phyloP scores from a whole-genome alignment of 2,329 filamentous ascomycete species.

The Ophiostoma quercus region DNA sequence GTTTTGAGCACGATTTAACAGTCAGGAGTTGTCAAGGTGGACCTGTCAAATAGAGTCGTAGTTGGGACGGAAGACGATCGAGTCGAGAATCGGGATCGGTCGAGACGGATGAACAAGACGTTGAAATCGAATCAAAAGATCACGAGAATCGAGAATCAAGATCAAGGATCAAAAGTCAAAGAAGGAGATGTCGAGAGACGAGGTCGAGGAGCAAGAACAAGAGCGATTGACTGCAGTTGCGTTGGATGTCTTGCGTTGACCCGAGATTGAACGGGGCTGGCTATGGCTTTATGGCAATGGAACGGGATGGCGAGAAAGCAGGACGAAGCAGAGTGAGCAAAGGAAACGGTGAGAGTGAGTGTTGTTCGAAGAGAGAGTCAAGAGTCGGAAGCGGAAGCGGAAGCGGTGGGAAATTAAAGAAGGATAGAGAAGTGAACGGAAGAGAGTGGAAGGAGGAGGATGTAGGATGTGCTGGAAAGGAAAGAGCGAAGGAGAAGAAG shows the following conservation, averaged over 20 bases:
- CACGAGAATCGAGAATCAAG: neutral
- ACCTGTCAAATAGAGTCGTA: neutral
- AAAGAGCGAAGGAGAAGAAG: slow-evolving; percentile 29
- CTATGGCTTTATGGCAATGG: slow-evolving; percentile 1
- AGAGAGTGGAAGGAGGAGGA: slow-evolving; percentile 16
- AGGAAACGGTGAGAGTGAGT: slow-evolving; percentile 31
- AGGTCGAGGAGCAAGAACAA: slow-evolving; percentile 4
- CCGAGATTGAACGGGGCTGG: slow-evolving; percentile 8
- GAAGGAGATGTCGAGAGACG: neutral
- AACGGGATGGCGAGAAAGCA: neutral
- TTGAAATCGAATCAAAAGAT: neutral
- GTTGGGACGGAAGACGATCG: neutral
- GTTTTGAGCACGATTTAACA: neutral
- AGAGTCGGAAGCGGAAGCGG: slow-evolving; percentile 11
- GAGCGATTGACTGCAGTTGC: neutral
- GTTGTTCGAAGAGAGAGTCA: neutral
- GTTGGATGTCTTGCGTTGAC: slow-evolving; percentile 7
- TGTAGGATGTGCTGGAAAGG: slow-evolving; percentile 8
- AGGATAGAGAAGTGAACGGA: slow-evolving; percentile 12
- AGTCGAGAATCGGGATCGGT: neutral
- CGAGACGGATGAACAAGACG: neutral
- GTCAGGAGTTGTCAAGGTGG: neutral
- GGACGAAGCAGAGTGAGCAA: slow-evolving; percentile 31
- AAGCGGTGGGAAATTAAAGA: slow-evolving; percentile 18
- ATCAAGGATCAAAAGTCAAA: neutral